These are phyloP conservation scores for Neurospora tetraspora DNA, from an alignment of 495 filamentous ascomycete species.

Conservation along the genomic window DNA sequence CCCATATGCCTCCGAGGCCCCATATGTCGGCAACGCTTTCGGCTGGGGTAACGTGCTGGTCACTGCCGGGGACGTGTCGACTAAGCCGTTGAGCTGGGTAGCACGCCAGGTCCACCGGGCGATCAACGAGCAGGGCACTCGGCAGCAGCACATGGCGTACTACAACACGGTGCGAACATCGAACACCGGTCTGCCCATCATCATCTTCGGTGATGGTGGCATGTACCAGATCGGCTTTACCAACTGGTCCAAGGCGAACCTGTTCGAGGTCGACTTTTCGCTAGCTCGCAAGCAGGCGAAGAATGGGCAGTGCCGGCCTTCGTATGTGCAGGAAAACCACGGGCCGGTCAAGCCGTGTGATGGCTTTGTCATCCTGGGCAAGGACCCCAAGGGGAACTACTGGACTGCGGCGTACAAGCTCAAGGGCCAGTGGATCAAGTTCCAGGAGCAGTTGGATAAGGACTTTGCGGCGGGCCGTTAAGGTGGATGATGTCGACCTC, in stretches of 20 bases:
- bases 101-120: constrained; percentile 27
- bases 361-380: constrained; percentile 35
- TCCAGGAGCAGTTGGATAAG: constrained; percentile 23
- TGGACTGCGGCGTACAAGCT: constrained; percentile 31
- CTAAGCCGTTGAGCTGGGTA: constrained; percentile 31
- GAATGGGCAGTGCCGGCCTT: constrained; percentile 2
- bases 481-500: neutral
- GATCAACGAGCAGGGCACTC: constrained; percentile 36
- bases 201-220: constrained; percentile 30
- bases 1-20: constrained; percentile 11
- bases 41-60: constrained; percentile 23
- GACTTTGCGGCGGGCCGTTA: constrained; percentile 3
- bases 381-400: constrained; percentile 40
- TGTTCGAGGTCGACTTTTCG: constrained; percentile 35
- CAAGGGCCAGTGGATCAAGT: constrained; percentile 22
- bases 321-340: constrained; percentile 25
- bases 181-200: constrained; percentile 12
- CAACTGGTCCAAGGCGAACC: constrained; percentile 34
- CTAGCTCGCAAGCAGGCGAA: constrained; percentile 15
- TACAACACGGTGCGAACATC: constrained; percentile 16
- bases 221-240: constrained; percentile 32
- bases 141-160: constrained; percentile 33
- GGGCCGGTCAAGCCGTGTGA: constrained; percentile 18
- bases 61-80: constrained; percentile 21
- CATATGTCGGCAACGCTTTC: constrained; percentile 28